Evolutionary conservation across 805 yeast species (phyloP).

Genomic region (Phaffomyces thermotolerans): DNA sequence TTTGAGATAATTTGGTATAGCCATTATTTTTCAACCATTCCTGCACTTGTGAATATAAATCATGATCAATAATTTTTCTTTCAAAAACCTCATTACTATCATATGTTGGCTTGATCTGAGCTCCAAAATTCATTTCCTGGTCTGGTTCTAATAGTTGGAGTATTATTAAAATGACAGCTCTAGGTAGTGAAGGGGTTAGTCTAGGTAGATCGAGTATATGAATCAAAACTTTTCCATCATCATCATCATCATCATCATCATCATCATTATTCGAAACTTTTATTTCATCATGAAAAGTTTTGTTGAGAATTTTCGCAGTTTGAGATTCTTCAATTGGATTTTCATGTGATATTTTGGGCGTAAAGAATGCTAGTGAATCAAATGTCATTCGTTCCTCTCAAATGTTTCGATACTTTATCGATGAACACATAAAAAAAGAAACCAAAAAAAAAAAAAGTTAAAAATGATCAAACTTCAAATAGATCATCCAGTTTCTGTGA

Average conservation of each 20-base stretch:
- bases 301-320: not conserved
- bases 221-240: conserved; percentile 27
- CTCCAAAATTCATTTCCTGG: conserved; percentile 44
- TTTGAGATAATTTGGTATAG: conserved; percentile 26
- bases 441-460: too few species aligned
- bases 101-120: conserved; percentile 3
- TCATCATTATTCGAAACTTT: not conserved
- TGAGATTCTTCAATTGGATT: not conserved
- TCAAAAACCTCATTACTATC: conserved; percentile 22
- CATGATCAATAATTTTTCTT: conserved; percentile 21
- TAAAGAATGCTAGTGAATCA: conserved; percentile 31
- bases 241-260: conserved; percentile 5
- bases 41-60: conserved; percentile 24
- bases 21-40: conserved; percentile 39
- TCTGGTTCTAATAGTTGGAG: conserved; percentile 43
- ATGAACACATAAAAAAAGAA: too few species aligned
- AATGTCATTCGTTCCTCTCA: conserved; percentile 10
- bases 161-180: conserved; percentile 34
- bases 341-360: conserved; percentile 9
- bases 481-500: too few species aligned
- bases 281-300: not conserved
- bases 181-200: conserved; percentile 40
- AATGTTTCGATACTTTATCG: too few species aligned
- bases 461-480: too few species aligned
- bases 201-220: conserved; percentile 57